Conservation (phyloP, 1,284 basidiomycete species). For the Rhodotorula sp. region DNA sequence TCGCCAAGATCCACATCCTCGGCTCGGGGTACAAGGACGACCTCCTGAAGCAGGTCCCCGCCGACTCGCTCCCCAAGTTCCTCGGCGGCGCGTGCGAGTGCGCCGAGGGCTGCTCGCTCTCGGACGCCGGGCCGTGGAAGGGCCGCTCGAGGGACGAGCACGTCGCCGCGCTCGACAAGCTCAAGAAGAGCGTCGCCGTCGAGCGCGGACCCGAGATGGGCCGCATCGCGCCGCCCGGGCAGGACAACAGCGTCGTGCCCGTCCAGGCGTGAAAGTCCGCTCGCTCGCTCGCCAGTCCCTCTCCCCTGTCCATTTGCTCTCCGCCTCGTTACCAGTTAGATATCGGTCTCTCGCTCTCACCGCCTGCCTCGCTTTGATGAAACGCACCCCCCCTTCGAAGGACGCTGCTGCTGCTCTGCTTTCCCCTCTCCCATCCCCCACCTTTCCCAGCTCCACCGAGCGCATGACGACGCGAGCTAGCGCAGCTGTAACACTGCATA, state of each 20-base stretch:
- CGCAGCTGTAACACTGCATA: slow-evolving; percentile 3
- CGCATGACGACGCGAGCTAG: not conserved
- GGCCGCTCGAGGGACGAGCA: slow-evolving; percentile 43
- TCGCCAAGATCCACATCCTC: slow-evolving; percentile 85
- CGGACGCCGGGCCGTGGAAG: slow-evolving; percentile 94
- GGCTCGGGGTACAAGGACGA: slow-evolving; percentile 64
- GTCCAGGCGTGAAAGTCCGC: not conserved
- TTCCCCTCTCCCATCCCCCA: not conserved
- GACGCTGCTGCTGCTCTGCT: not conserved
- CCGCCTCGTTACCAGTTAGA: not conserved
- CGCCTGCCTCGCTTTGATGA: not conserved
- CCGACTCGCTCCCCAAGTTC: slow-evolving; percentile 77
- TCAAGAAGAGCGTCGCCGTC: slow-evolving; percentile 28
- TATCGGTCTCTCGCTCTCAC: not conserved
- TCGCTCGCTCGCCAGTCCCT: not conserved
- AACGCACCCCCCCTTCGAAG: not conserved
- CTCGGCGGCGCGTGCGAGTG: slow-evolving; percentile 85
- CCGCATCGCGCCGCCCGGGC: slow-evolving; percentile 22
- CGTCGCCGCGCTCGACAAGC: slow-evolving; percentile 15
- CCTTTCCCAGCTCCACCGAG: no score
- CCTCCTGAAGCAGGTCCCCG: slow-evolving; percentile 75
- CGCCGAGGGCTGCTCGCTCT: slow-evolving; percentile 76
- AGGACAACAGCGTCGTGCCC: slow-evolving; percentile 11
- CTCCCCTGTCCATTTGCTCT: no score
- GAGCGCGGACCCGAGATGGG: slow-evolving; percentile 25